Conservation (phyloP, 2,329 filamentous ascomycete species). For the Venturia oleaginea region DNA sequence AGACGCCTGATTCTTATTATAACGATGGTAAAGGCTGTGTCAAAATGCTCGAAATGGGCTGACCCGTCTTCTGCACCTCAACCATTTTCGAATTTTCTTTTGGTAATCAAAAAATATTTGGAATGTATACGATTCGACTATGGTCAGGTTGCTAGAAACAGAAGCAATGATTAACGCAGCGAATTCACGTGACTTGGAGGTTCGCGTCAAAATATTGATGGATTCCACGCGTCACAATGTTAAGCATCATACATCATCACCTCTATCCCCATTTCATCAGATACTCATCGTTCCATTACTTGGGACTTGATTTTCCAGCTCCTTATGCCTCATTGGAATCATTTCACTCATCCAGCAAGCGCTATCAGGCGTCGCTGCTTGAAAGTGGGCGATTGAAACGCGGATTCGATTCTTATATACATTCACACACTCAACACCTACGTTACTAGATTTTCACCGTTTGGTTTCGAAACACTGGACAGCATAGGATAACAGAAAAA, state of each 20-base stretch:
- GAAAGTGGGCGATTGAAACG: neutral
- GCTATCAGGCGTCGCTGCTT: neutral
- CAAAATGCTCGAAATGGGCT: too few relatives aligned
- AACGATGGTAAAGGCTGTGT: too few relatives aligned
- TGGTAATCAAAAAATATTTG: too few relatives aligned
- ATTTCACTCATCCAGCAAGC: neutral
- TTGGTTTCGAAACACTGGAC: neutral
- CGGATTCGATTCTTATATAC: neutral
- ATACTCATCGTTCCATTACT: neutral
- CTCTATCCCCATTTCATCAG: neutral
- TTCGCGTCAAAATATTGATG: neutral
- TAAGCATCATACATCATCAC: neutral
- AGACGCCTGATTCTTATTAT: neutral
- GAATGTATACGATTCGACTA: too few relatives aligned
- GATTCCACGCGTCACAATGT: neutral
- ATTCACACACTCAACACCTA: neutral
- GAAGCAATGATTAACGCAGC: too few relatives aligned
- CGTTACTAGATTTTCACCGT: neutral
- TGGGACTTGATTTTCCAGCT: neutral
- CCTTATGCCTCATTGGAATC: neutral
- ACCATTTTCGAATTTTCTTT: too few relatives aligned
- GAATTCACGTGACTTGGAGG: neutral
- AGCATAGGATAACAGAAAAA: neutral
- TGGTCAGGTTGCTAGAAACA: too few relatives aligned
- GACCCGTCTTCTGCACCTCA: too few relatives aligned